Percentiles rank a stretch among this genome's conserved stretches.
phyloP scores from a whole-genome alignment of 805 yeast genomes.

The Phaffomyces opuntiae region DNA sequence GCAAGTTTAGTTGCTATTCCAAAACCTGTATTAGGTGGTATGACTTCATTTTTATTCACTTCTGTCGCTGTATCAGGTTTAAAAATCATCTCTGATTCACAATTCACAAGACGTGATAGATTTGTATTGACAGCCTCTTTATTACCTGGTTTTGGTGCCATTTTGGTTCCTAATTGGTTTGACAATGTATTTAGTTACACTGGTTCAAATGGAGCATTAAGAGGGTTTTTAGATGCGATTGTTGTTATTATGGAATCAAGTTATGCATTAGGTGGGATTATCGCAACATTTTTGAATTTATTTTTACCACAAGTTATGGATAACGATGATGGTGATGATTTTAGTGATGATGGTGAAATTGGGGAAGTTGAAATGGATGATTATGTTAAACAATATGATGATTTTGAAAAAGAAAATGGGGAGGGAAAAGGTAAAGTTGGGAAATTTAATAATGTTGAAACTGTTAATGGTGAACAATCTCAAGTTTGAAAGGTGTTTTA shows the following conservation, averaged over 20 bases:
- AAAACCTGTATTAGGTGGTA: constrained; percentile 76
- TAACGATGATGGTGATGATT: constrained; percentile 26
- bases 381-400: constrained; percentile 21
- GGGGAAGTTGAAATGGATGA: constrained; percentile 20
- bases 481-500: too few species aligned
- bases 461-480: not conserved
- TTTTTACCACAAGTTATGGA: constrained; percentile 53
- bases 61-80: constrained; percentile 74
- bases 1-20: constrained; percentile 87
- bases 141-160: constrained; percentile 61
- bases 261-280: constrained; percentile 61
- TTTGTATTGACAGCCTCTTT: constrained; percentile 62
- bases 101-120: constrained; percentile 65
- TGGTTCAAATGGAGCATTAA: constrained; percentile 50
- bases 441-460: not conserved
- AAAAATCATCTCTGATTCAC: constrained; percentile 46
- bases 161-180: constrained; percentile 62
- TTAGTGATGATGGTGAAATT: constrained; percentile 7
- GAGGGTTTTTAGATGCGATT: constrained; percentile 64
- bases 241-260: constrained; percentile 66
- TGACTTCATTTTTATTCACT: constrained; percentile 72
- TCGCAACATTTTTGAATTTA: constrained; percentile 55
- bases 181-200: constrained; percentile 53
- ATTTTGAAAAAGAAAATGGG: constrained; percentile 12
- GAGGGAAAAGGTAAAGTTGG: not conserved